Percentiles rank a stretch among this genome's conserved stretches.
These are phyloP conservation scores for Penicillium angulare DNA, from an alignment of 495 filamentous ascomycete genomes.

Conservation along the genomic window DNA sequence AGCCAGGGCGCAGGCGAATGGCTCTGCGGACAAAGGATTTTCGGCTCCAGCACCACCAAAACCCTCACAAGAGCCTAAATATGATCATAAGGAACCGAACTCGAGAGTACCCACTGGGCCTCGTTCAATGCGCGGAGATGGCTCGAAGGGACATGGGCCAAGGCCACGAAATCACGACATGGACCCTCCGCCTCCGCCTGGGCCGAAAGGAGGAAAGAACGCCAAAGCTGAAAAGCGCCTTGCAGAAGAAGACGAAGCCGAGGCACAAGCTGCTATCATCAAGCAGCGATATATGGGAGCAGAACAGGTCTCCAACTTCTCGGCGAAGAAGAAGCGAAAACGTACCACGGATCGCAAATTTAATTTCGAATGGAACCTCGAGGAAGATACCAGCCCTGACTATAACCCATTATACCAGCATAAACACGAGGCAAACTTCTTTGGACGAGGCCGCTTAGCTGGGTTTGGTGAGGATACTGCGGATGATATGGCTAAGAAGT, in stretches of 20 bases:
- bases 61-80: neutral
- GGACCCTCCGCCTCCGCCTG: slow-evolving; percentile 50
- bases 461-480: slow-evolving; percentile 78
- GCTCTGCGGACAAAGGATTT: slow-evolving; percentile 24
- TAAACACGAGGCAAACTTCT: slow-evolving; percentile 72
- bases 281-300: slow-evolving; percentile 90
- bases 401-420: slow-evolving; percentile 86
- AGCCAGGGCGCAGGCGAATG: slow-evolving; percentile 32
- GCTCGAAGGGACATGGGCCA: slow-evolving; percentile 52
- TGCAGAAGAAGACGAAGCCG: slow-evolving; percentile 59
- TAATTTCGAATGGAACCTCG: slow-evolving; percentile 97
- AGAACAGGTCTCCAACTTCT: slow-evolving; percentile 84
- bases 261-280: slow-evolving; percentile 70
- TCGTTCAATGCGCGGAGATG: slow-evolving; percentile 64
- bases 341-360: slow-evolving; percentile 96
- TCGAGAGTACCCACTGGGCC: slow-evolving; percentile 70
- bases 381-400: slow-evolving; percentile 90
- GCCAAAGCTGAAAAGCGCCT: slow-evolving; percentile 54
- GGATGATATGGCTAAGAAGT: slow-evolving; percentile 67
- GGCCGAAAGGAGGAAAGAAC: slow-evolving; percentile 29
- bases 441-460: slow-evolving; percentile 75
- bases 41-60: neutral
- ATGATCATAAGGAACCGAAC: slow-evolving; percentile 8
- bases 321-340: slow-evolving; percentile 93
- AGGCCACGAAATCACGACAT: slow-evolving; percentile 55